Percentiles rank a stretch among this genome's conserved stretches.
phyloP scores from a whole-genome alignment of 345 rosid genomes.

The Gynandropsis gynandra region DNA sequence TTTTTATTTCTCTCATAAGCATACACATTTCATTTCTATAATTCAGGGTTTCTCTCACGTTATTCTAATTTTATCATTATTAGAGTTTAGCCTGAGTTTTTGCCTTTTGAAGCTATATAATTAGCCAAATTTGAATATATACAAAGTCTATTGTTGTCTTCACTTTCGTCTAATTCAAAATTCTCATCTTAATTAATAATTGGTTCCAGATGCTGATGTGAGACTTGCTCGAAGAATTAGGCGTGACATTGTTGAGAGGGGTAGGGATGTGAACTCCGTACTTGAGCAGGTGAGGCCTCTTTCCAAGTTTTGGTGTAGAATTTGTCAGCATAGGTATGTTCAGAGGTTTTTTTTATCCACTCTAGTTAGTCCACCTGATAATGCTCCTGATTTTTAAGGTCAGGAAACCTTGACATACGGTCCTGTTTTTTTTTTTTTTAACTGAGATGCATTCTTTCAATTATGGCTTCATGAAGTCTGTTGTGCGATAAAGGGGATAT shows the following conservation, averaged over 20 bases:
- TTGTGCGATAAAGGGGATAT: not conserved
- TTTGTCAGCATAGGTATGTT: not conserved
- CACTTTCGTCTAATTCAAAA: not conserved
- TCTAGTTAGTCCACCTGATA: conserved; percentile 2
- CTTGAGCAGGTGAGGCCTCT: conserved; percentile 76
- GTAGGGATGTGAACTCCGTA: conserved; percentile 89
- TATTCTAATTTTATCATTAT: not conserved
- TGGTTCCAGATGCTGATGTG: conserved; percentile 91
- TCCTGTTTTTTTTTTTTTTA: not conserved
- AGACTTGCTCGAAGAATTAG: conserved; percentile 99
- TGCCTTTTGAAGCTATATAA: conserved; percentile 5
- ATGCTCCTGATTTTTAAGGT: conserved; percentile 1
- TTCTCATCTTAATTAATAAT: conserved; percentile 25
- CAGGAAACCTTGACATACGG: not conserved
- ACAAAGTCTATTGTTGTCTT: conserved; percentile 4
- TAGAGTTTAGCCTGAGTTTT: not conserved
- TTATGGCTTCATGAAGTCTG: not conserved
- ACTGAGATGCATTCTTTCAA: conserved; percentile 2
- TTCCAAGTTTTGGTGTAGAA: conserved; percentile 10
- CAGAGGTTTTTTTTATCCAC: too few species aligned
- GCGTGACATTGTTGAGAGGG: conserved; percentile 96
- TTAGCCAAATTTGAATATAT: conserved; percentile 1
- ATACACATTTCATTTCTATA: conserved; percentile 2
- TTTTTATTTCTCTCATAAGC: conserved; percentile 1
- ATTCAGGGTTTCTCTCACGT: conserved; percentile 9